Conservation (phyloP, 2,329 filamentous ascomycete species). For the Colletotrichum truncatum region DNA sequence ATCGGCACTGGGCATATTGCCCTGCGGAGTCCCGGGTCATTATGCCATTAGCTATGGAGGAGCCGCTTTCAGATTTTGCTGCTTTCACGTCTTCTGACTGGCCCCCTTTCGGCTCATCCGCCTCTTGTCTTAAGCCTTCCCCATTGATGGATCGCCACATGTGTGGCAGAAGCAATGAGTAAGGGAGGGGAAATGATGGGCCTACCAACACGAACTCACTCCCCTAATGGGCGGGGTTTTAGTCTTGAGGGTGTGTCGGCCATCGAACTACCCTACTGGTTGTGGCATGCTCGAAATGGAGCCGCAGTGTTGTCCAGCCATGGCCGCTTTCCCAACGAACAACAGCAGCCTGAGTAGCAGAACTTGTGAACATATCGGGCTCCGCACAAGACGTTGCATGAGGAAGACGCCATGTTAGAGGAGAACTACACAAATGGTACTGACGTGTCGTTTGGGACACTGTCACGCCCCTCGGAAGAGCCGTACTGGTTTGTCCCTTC, state of each 20-base stretch:
- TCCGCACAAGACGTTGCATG: background rate
- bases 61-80: slow-evolving; percentile 17
- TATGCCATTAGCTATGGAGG: slow-evolving; percentile 14
- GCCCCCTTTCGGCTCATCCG: background rate
- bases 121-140: background rate
- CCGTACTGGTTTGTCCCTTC: too few relatives aligned
- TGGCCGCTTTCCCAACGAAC: background rate
- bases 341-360: background rate
- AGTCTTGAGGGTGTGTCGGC: slow-evolving; percentile 1
- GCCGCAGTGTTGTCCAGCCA: slow-evolving; percentile 1
- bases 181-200: slow-evolving; percentile 10
- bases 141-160: slow-evolving; percentile 18
- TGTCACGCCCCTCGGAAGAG: too few relatives aligned
- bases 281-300: background rate
- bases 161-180: background rate
- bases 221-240: background rate
- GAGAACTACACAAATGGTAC: too few relatives aligned
- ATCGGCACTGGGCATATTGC: slow-evolving; percentile 28
- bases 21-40: slow-evolving; percentile 26
- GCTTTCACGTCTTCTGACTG: slow-evolving; percentile 20
- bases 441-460: too few relatives aligned
- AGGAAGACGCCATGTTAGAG: too few relatives aligned
- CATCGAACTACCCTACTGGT: slow-evolving; percentile 15
- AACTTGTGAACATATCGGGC: background rate
- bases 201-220: slow-evolving; percentile 22